Percentiles rank a stretch among this genome's conserved stretches.
phyloP scores from a whole-genome alignment of 1,139 yeast genomes.

The Pichia inconspicua region DNA sequence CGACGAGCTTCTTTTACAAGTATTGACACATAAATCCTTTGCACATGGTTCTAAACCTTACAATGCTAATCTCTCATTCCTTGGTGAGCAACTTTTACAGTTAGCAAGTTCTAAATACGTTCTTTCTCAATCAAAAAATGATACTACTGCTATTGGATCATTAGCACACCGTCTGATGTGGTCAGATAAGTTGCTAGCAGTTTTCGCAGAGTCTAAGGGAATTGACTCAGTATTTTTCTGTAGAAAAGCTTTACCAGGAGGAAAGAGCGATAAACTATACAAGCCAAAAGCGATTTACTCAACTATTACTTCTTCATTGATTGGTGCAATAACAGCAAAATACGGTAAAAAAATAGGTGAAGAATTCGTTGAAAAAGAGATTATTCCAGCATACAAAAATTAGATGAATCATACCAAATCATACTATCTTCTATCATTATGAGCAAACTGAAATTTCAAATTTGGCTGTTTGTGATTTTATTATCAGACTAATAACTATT shows the following conservation, averaged over 20 bases:
- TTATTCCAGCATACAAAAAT: conserved; percentile 22
- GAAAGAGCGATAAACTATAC: conserved; percentile 43
- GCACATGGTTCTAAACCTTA: conserved; percentile 86
- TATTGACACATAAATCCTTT: conserved; percentile 86
- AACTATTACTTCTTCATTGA: conserved; percentile 62
- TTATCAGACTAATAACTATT: background rate
- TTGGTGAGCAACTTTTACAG: conserved; percentile 71
- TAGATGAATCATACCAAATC: background rate
- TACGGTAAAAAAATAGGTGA: conserved; percentile 59
- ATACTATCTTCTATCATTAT: too few species aligned
- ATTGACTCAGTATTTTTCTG: conserved; percentile 61
- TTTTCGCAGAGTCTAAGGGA: conserved; percentile 42
- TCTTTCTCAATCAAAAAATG: conserved; percentile 31
- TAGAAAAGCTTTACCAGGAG: conserved; percentile 33
- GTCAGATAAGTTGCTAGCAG: conserved; percentile 44
- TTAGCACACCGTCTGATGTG: conserved; percentile 43
- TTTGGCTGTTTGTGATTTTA: background rate
- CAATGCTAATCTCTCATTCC: conserved; percentile 71
- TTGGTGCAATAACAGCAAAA: conserved; percentile 70
- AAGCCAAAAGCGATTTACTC: conserved; percentile 50
- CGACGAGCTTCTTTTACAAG: conserved; percentile 59
- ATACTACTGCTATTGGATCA: conserved; percentile 60
- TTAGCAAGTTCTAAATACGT: conserved; percentile 42
- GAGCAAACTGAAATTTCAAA: background rate
- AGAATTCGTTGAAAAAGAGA: conserved; percentile 45